A percentile compares a stretch with the other conserved stretches of the same genome.
These are phyloP conservation scores for Diaporthe vexans DNA, from an alignment of 2,329 filamentous ascomycete species.

Conservation along the genomic window DNA sequence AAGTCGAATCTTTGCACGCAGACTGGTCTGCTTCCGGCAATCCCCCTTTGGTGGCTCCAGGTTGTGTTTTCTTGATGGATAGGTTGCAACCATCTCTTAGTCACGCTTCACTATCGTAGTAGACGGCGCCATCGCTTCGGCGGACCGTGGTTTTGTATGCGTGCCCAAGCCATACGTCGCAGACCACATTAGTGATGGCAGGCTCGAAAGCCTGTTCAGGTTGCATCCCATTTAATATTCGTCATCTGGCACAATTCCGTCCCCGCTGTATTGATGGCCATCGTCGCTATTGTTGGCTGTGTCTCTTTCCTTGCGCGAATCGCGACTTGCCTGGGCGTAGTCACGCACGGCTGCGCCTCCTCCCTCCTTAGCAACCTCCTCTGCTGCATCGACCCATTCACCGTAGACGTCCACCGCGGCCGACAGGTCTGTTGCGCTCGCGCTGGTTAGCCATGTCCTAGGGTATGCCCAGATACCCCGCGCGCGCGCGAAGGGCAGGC, in stretches of 20 bases:
- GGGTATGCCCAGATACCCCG: neutral
- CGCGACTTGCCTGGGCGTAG: constrained; percentile 42
- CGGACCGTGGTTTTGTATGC: neutral
- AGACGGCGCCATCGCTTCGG: neutral
- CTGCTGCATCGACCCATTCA: constrained; percentile 93
- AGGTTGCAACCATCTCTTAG: constrained; percentile 3
- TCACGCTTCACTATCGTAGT: constrained; percentile 11
- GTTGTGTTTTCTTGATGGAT: constrained; percentile 4
- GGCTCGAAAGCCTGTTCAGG: neutral
- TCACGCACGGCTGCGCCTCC: constrained; percentile 44
- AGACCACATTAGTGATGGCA: neutral
- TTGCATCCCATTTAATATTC: constrained; percentile 61
- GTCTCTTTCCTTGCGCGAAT: constrained; percentile 44
- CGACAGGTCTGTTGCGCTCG: constrained; percentile 76
- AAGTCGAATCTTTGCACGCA: constrained; percentile 6
- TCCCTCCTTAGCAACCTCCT: constrained; percentile 48
- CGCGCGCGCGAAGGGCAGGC: neutral
- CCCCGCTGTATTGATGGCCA: constrained; percentile 66
- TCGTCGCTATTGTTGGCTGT: constrained; percentile 61
- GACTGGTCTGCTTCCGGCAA: neutral
- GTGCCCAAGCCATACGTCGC: constrained; percentile 19
- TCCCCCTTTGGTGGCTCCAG: neutral
- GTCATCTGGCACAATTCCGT: constrained; percentile 67
- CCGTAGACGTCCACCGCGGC: constrained; percentile 95
- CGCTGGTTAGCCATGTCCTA: constrained; percentile 3